Evolutionary conservation across 495 filamentous ascomycete genomes (phyloP).

Genomic region (Evernia prunastri): DNA sequence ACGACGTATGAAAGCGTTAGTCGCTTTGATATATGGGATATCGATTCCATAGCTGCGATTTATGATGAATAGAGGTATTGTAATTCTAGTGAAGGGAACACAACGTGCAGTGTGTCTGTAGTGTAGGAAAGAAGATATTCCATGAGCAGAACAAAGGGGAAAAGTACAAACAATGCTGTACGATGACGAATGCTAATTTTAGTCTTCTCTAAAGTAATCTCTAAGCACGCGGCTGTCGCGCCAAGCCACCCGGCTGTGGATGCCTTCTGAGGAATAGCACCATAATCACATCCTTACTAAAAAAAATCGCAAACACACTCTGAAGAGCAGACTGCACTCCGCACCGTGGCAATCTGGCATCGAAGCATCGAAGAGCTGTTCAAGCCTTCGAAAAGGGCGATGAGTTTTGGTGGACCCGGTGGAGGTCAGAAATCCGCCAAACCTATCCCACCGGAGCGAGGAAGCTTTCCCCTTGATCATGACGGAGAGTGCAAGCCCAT

Average conservation of each 20-base stretch:
- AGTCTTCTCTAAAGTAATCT: too few relatives aligned
- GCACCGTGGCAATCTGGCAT: background rate
- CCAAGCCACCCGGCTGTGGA: too few relatives aligned
- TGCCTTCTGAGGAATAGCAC: too few relatives aligned
- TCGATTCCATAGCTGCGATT: background rate
- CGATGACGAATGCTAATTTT: background rate
- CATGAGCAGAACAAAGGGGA: background rate
- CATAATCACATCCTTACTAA: too few relatives aligned
- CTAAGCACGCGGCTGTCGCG: background rate
- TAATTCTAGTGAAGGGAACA: background rate
- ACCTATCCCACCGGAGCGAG: constrained; percentile 84
- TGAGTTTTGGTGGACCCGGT: constrained; percentile 74
- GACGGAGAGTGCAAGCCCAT: constrained; percentile 91
- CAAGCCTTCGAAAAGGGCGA: constrained; percentile 15
- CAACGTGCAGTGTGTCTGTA: too few relatives aligned
- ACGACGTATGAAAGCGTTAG: constrained; percentile 41
- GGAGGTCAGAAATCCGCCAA: constrained; percentile 60
- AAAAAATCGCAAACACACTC: too few relatives aligned
- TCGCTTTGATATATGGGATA: background rate
- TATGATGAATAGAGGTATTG: background rate
- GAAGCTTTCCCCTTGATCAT: constrained; percentile 94
- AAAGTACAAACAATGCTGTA: too few relatives aligned
- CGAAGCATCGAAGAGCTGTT: background rate
- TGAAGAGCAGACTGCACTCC: constrained; percentile 19
- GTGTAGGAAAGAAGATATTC: too few relatives aligned